Conservation (phyloP, 208 protist genomes). For the Vickermania spadyakhi region DNA sequence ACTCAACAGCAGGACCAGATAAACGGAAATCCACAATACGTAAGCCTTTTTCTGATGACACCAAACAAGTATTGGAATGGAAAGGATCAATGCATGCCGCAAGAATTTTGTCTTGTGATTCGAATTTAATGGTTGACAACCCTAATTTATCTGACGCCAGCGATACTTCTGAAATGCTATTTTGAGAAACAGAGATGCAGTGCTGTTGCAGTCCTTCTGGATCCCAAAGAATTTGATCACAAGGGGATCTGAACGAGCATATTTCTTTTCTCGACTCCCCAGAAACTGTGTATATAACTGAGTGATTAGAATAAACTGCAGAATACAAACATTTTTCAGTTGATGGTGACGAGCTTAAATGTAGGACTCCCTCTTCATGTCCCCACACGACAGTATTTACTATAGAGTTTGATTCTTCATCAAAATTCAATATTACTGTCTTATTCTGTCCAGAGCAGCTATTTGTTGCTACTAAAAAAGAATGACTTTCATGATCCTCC, state of each 20-base stretch:
- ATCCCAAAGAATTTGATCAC: constrained; percentile 65
- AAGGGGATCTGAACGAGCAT: constrained; percentile 6
- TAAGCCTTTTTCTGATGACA: constrained; percentile 35
- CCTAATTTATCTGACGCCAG: constrained; percentile 26
- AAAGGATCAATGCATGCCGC: constrained; percentile 61
- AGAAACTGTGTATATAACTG: constrained; percentile 26
- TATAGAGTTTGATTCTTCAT: constrained; percentile 44
- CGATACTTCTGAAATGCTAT: constrained; percentile 21
- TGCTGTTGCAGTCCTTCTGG: constrained; percentile 73
- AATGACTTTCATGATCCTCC: constrained; percentile 25
- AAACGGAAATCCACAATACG: constrained; percentile 48
- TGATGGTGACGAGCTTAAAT: constrained; percentile 61
- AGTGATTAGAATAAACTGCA: constrained; percentile 11
- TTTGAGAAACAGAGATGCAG: constrained; percentile 15
- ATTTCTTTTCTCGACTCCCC: constrained; percentile 29
- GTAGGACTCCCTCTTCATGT: constrained; percentile 37
- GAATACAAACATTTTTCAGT: constrained; percentile 27
- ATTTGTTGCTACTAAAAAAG: constrained; percentile 63
- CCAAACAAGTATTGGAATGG: constrained; percentile 46
- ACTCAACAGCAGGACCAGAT: constrained; percentile 18
- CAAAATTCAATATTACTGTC: constrained; percentile 65
- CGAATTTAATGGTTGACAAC: constrained; percentile 23
- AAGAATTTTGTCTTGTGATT: constrained; percentile 11
- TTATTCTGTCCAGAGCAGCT: constrained; percentile 45
- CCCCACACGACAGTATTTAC: constrained; percentile 58